Evolutionary conservation across 2,329 filamentous ascomycete species (phyloP).

Genomic region (Calonectria hongkongensis): DNA sequence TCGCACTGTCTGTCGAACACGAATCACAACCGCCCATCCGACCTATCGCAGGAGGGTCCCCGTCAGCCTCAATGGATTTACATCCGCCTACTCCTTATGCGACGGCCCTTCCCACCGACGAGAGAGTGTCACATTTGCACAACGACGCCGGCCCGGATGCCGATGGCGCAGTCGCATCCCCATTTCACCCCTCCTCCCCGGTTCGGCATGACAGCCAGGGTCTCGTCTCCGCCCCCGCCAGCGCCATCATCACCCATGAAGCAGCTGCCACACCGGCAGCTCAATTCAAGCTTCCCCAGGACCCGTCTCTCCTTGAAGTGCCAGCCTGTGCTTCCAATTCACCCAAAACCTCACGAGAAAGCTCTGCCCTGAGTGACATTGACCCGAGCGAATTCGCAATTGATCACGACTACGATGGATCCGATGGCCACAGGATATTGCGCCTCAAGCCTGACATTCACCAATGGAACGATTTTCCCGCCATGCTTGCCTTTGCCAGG

Average conservation of each 20-base stretch:
- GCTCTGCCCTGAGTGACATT: conserved; percentile 53
- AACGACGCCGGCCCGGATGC: background rate
- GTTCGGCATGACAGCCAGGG: conserved; percentile 40
- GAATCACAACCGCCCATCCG: conserved; percentile 16
- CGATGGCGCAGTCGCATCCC: conserved; percentile 23
- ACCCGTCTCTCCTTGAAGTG: conserved; percentile 31
- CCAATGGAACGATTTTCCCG: conserved; percentile 62
- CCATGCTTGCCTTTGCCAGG: conserved; percentile 59
- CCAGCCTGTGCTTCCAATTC: conserved; percentile 28
- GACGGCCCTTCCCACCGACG: conserved; percentile 37
- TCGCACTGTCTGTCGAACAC: conserved; percentile 18
- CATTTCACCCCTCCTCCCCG: conserved; percentile 37
- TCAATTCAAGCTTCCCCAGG: conserved; percentile 11
- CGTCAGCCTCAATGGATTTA: conserved; percentile 50
- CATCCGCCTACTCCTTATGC: conserved; percentile 43
- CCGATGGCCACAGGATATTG: conserved; percentile 56
- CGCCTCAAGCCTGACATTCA: conserved; percentile 59
- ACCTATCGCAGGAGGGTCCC: conserved; percentile 45
- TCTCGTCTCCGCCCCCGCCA: conserved; percentile 43
- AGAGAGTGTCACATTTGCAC: conserved; percentile 38
- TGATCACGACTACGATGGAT: conserved; percentile 58
- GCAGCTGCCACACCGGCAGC: conserved; percentile 14
- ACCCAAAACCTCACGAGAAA: conserved; percentile 44
- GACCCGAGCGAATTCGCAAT: conserved; percentile 49
- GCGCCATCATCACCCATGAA: conserved; percentile 31